Percentiles rank a stretch among this genome's conserved stretches.
These are phyloP conservation scores for Pleoardoris graminearum DNA, from an alignment of 2,329 filamentous ascomycete genomes.

Conservation along the genomic window DNA sequence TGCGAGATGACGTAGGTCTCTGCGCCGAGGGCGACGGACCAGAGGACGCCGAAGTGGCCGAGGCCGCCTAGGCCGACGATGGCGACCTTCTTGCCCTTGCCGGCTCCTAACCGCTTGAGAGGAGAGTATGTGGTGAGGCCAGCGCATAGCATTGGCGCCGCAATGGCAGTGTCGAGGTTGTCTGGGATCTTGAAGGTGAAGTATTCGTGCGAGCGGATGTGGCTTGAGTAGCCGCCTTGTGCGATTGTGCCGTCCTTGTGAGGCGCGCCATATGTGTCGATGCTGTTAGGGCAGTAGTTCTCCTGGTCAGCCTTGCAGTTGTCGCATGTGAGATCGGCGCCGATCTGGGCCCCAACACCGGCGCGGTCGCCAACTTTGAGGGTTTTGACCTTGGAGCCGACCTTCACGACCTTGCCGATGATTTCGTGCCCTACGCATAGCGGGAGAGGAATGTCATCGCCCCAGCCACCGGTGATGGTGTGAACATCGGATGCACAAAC, in stretches of 20 bases:
- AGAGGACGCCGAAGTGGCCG: slow-evolving; percentile 56
- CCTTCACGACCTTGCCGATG: slow-evolving; percentile 54
- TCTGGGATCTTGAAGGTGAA: slow-evolving; percentile 78
- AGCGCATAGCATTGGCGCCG: slow-evolving; percentile 82
- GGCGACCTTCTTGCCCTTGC: slow-evolving; percentile 77
- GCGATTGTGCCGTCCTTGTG: slow-evolving; percentile 64
- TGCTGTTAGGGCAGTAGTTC: slow-evolving; percentile 56
- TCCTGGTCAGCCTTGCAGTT: slow-evolving; percentile 58
- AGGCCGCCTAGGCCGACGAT: slow-evolving; percentile 68
- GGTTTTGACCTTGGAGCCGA: slow-evolving; percentile 55
- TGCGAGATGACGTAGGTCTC: slow-evolving; percentile 66
- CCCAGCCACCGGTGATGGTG: slow-evolving; percentile 64
- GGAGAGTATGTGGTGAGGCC: slow-evolving; percentile 81
- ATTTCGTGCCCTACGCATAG: slow-evolving; percentile 69
- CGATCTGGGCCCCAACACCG: slow-evolving; percentile 56
- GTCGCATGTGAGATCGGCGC: slow-evolving; percentile 54
- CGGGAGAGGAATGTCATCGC: slow-evolving; percentile 61
- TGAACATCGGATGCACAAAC: slow-evolving; percentile 56
- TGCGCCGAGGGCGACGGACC: slow-evolving; percentile 59
- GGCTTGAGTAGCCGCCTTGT: slow-evolving; percentile 68
- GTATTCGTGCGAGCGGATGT: slow-evolving; percentile 76
- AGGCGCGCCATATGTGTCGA: slow-evolving; percentile 56
- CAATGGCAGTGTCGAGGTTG: slow-evolving; percentile 61
- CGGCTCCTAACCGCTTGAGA: slow-evolving; percentile 73
- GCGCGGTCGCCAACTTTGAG: slow-evolving; percentile 53